Evolutionary conservation across 2,329 filamentous ascomycete species (phyloP), one percentile per base, ranked within the genome.

Genomic region (Pseudogymnoascus sp.): DNA sequence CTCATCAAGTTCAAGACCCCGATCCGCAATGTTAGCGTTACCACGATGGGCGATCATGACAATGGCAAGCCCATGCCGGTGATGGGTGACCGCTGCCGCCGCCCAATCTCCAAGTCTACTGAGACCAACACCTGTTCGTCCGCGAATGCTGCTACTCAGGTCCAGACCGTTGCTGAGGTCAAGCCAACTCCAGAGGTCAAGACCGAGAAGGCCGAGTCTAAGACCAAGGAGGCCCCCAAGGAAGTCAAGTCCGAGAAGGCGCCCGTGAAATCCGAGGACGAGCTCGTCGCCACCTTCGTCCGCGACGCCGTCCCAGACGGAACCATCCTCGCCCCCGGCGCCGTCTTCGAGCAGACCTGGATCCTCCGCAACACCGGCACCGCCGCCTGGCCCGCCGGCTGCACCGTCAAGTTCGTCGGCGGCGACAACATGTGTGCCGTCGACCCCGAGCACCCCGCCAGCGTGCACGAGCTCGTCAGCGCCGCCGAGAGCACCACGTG

Each of bases 341-440:
- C 86, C 62, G 83, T 88, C 34, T 96, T 99, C 72, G 85, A 89
- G 70, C 93, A 99, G 76, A 91, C 90, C 1, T 99, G 95, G 95
- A 88, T 89, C 62, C 83, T 99, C 42, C 88, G 87, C 71, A 99
- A 99, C 73, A 87, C 88, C 18, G 93, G 95, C 28, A 84, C 85
- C 9, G 78, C 81, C 60, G 76, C 87, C 11, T 99, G 95, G 95
- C 95, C 95, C 38, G 85, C 87, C 63, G 95, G 93, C 66, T 96
- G 91, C 80, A 89, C 88, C 63, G 90, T 97, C 69, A 91, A 90
- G 76, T 97, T 93, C 72, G 89, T 96, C 64, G 92, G 93, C 64
- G 95, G 95, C 60, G 93, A 97, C 75, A 92, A 93, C 77, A 97
- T 99, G 95, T 91, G 96, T 70, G 89, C 93, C 68, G 84, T 96